phyloP scores from a whole-genome alignment of 148 eudicot genomes.

The Rhododendron mucronatum region DNA sequence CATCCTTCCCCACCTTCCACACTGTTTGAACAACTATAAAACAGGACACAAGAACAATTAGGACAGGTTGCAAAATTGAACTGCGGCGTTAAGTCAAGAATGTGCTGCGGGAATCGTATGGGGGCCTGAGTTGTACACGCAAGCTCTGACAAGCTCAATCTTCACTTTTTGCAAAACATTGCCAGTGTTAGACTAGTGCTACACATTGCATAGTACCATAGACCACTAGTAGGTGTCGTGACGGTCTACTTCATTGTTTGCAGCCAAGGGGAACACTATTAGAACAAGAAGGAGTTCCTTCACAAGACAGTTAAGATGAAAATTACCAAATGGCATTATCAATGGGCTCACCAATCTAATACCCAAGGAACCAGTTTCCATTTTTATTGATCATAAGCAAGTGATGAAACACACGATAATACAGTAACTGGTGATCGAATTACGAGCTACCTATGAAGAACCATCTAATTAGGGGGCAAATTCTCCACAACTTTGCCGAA shows the following conservation, averaged over 20 bases:
- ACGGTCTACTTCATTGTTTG: not conserved
- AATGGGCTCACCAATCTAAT: not conserved
- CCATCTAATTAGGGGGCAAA: not conserved
- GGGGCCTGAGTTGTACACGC: not conserved
- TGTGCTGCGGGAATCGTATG: not conserved
- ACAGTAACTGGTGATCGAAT: not conserved
- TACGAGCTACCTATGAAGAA: not conserved
- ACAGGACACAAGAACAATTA: not conserved
- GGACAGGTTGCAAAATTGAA: not conserved
- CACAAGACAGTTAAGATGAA: not conserved
- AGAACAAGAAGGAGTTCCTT: not conserved
- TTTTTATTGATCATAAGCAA: not conserved
- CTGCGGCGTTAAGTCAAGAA: not conserved
- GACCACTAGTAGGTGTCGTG: not conserved
- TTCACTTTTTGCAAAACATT: not conserved
- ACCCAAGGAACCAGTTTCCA: not conserved
- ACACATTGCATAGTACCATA: not conserved
- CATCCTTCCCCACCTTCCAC: constrained; percentile 78
- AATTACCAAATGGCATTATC: not conserved
- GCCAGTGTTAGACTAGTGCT: not conserved
- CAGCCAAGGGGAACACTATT: not conserved
- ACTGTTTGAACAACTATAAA: constrained; percentile 64
- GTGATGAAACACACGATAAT: too few species aligned
- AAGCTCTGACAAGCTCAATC: not conserved
- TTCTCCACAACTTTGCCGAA: not conserved